Evolutionary conservation across 2,329 filamentous ascomycete species (phyloP), one percentile per base, ranked within the genome.

Genomic region (Fusarium sterilihyphosum): DNA sequence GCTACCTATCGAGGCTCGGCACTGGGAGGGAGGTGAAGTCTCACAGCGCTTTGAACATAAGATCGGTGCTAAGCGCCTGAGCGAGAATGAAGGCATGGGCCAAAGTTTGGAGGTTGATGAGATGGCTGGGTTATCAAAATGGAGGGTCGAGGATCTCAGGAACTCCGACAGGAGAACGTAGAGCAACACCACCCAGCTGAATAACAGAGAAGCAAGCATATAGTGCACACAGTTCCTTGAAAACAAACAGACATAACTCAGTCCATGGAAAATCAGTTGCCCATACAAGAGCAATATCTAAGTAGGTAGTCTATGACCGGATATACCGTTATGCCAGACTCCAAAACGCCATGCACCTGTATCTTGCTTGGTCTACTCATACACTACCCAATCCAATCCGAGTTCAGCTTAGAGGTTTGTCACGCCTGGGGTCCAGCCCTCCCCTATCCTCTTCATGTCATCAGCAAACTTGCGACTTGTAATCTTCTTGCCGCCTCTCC

Each of bases 381-480:
- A 74, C 63, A 63, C 53, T 41, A n/a, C n/a, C 24, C 16, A 26
- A 26, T 41, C 24, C 18, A 26, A 26, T 41, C 81, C 49, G n/a
- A 93, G 38, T 18, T n/a, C 37, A 66, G 24, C 67, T 47, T 81
- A 94, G 67, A 93, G 82, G 69, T 76, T 88, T 69, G 86, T 86
- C 57, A 93, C 86, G 14, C 94, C 94, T 2, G 95, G 94, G 65
- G 88, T 89, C 95, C 96, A 99, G 3, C 85, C 84, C 79, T 96
- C 93, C 40, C 95, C 96, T 81, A 99, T 96, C 76, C 92, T 88
- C 81, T 92, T 91, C 81, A 99, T 92, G 79, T 98, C 95, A 22
- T 91, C 89, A 58, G 91, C 88, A 82, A 99, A 99, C 81, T 86
- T 91, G 77, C 88, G 90, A 82, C 95, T 98, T 60, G 90, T 93